Percentiles rank a stretch among this genome's conserved stretches.
phyloP scores from a whole-genome alignment of 129 eudicot genomes.

The Artemisia tridentata region DNA sequence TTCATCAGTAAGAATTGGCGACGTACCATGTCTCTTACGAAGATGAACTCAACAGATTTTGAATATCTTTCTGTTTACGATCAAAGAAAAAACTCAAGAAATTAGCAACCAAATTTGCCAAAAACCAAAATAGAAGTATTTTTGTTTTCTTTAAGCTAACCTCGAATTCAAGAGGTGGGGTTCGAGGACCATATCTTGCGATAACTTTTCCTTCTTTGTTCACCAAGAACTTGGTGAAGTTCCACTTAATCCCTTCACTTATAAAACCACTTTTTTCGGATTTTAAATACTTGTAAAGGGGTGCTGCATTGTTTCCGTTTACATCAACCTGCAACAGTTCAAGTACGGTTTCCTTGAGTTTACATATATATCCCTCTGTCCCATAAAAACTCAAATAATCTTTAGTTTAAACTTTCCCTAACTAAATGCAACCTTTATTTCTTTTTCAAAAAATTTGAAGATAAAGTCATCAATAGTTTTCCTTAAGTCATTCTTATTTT shows the following conservation, averaged over 20 bases:
- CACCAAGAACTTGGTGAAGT: constrained; percentile 86
- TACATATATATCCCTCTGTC: constrained; percentile 13
- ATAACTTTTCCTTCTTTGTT: constrained; percentile 81
- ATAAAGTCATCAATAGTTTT: not conserved
- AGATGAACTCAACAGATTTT: constrained; percentile 46
- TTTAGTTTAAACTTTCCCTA: not conserved
- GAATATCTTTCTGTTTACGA: constrained; percentile 51
- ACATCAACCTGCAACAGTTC: constrained; percentile 60
- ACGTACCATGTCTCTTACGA: constrained; percentile 39
- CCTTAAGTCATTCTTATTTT: constrained; percentile 2
- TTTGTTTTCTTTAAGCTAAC: constrained; percentile 29
- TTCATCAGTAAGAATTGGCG: constrained; percentile 1
- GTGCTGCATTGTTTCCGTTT: constrained; percentile 83
- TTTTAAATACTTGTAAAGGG: constrained; percentile 77
- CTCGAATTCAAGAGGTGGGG: constrained; percentile 84
- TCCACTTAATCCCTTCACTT: constrained; percentile 84
- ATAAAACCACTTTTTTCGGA: constrained; percentile 72
- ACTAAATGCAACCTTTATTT: constrained; percentile 2
- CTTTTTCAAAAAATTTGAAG: not conserved
- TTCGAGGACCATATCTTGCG: constrained; percentile 69
- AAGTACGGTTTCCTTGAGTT: not conserved
- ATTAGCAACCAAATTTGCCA: not conserved
- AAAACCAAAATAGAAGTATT: not conserved
- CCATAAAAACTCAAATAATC: not conserved
- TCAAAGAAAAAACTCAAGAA: constrained; percentile 20